Evolutionary conservation across 116 monocot species (phyloP).

Genomic region (Dioscorea cayenensis): DNA sequence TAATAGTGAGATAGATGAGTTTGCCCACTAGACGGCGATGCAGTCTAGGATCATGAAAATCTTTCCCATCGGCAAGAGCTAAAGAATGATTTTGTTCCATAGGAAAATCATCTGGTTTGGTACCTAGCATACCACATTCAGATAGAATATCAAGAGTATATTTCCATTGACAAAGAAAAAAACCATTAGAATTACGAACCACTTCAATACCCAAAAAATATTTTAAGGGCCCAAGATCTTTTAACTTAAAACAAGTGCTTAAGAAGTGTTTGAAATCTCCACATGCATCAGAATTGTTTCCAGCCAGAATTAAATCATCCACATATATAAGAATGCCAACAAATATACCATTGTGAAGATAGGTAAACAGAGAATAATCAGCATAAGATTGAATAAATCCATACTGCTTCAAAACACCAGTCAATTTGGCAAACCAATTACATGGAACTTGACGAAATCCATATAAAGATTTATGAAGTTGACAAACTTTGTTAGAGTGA

Average conservation of each 20-base stretch:
- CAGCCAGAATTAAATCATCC: neutral
- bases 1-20: slow-evolving; percentile 3
- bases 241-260: neutral
- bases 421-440: neutral
- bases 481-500: neutral
- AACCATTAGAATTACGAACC: neutral
- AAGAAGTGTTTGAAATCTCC: neutral
- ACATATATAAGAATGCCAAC: neutral
- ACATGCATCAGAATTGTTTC: neutral
- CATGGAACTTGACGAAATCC: neutral
- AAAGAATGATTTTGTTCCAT: neutral
- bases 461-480: neutral
- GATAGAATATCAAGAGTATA: neutral
- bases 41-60: neutral
- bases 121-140: neutral
- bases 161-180: neutral
- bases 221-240: neutral
- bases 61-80: too few relatives aligned
- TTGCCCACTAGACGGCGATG: neutral
- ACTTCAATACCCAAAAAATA: slow-evolving; percentile 5
- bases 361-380: neutral
- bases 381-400: neutral
- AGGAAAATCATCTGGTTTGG: neutral
- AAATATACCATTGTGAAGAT: too few relatives aligned
- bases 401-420: neutral